These are phyloP conservation scores for Ilyonectria destructans DNA, from an alignment of 2,329 filamentous ascomycete genomes.

Conservation along the genomic window DNA sequence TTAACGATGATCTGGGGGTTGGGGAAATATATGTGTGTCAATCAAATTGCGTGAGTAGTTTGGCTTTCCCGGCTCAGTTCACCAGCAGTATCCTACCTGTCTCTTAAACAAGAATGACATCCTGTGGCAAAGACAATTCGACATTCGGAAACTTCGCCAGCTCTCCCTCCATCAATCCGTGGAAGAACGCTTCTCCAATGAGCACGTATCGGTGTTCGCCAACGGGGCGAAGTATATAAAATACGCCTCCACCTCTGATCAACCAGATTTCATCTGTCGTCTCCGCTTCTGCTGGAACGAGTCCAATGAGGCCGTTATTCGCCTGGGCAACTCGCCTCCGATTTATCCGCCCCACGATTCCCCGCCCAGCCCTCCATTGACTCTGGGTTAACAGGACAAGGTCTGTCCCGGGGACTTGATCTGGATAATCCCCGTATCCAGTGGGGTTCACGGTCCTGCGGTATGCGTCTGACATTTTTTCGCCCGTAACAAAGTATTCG, in stretches of 20 bases:
- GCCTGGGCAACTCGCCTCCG: slow-evolving; percentile 8
- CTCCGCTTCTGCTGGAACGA: slow-evolving; percentile 5
- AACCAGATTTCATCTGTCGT: slow-evolving; percentile 8
- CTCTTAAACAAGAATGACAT: neutral
- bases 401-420: neutral
- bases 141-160: neutral
- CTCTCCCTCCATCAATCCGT: slow-evolving; percentile 11
- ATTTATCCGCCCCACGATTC: slow-evolving; percentile 12
- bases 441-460: slow-evolving; percentile 6
- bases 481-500: slow-evolving; percentile 4
- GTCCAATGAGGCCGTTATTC: neutral
- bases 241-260: slow-evolving; percentile 5
- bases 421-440: slow-evolving; percentile 2
- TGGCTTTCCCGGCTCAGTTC: neutral
- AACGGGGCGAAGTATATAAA: slow-evolving; percentile 10
- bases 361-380: slow-evolving; percentile 10
- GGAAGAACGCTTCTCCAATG: slow-evolving; percentile 6
- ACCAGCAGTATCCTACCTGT: neutral
- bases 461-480: slow-evolving; percentile 11
- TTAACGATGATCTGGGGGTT: too few species aligned
- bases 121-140: neutral
- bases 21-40: too few species aligned
- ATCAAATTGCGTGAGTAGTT: neutral
- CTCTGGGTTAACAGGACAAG: slow-evolving; percentile 1
- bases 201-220: neutral